Evolutionary conservation across 495 filamentous ascomycete species (phyloP), one percentile per base, ranked within the genome.

Genomic region (Diplogelasinospora grovesii): DNA sequence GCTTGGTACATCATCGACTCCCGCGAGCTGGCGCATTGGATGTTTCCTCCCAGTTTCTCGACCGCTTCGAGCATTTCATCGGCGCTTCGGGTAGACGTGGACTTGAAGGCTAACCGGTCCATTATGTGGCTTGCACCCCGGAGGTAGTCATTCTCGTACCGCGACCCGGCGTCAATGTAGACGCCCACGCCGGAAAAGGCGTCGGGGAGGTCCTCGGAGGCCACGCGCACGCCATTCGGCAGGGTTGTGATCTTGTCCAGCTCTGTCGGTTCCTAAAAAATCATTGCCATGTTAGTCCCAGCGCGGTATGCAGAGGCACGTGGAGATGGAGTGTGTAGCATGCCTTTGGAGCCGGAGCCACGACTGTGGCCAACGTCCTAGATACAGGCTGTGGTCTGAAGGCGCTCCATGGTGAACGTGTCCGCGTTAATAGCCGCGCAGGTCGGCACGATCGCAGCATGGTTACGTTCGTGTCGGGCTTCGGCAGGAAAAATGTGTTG

Each of bases 1-100:
- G 87, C 83, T 62, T 97, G 93, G 67, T 99, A 99, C 92, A 99
- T 97, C 56, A 99, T 76, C 15, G 89, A 87, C 60, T 99, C 92
- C 27, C 92, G 73, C 0, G 90, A 95, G 0, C 90, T 96, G 23
- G 87, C 88, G 60, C 92, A 97, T 65, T 96, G 89, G 44, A 97
- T 86, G 51, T 94, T 95, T 15, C 92, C 92, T 20, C 92, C 92
- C 5, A 99, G 70, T 2, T 77, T 79, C 58, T 96, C 90, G 1
- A 95, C 65, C 1, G 77, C 67, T 59, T 95, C 87, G 3, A 95
- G 64, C 79, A 97, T 94, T 48, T 93, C 68, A 61, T 95, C 89
- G 28, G 79, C 75, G 2, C 81, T 75, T 25, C 79, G 80, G 5
- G 64, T 66, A 23, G 72, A 71, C 1, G 93, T 97, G 5, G 89